phyloP scores from a whole-genome alignment of 2,329 filamentous ascomycete species.

The Colletotrichum coccodes region DNA sequence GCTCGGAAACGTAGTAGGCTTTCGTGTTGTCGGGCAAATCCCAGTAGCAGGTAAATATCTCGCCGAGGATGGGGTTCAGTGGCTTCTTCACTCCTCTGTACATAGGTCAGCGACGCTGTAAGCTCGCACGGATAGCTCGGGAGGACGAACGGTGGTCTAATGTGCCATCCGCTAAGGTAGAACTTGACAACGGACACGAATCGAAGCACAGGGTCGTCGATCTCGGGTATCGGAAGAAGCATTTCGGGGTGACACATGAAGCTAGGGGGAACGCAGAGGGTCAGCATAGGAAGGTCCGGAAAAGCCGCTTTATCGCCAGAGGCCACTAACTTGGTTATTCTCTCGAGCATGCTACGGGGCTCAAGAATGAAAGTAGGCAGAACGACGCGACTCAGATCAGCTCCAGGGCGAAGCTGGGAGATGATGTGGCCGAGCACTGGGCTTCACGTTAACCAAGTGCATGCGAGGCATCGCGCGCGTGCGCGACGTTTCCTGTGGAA shows the following conservation, averaged over 20 bases:
- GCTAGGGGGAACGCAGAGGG: slow-evolving; percentile 56
- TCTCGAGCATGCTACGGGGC: slow-evolving; percentile 96
- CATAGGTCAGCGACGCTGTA: slow-evolving; percentile 11
- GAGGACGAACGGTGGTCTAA: slow-evolving; percentile 86
- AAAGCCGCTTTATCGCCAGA: neutral
- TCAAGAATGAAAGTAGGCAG: slow-evolving; percentile 98
- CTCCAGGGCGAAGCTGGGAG: slow-evolving; percentile 93
- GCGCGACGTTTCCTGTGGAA: slow-evolving; percentile 4
- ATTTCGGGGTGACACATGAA: slow-evolving; percentile 99
- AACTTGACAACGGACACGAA: slow-evolving; percentile 98
- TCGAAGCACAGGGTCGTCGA: slow-evolving; percentile 88
- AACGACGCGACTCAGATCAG: slow-evolving; percentile 93
- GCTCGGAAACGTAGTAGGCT: slow-evolving; percentile 96
- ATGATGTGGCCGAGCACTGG: slow-evolving; percentile 96
- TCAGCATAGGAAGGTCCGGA: slow-evolving; percentile 16
- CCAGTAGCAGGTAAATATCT: slow-evolving; percentile 96
- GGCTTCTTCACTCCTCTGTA: slow-evolving; percentile 98
- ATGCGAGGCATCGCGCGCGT: neutral
- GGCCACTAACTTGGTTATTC: slow-evolving; percentile 89
- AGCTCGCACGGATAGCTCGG: slow-evolving; percentile 11
- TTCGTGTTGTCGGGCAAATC: slow-evolving; percentile 85
- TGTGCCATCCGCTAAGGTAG: slow-evolving; percentile 98
- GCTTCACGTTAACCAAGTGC: slow-evolving; percentile 14
- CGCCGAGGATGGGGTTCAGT: slow-evolving; percentile 94
- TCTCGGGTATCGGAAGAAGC: slow-evolving; percentile 84